These are phyloP conservation scores for Hymenoscyphus occultus DNA, from an alignment of 2,329 filamentous ascomycete species.

Conservation along the genomic window DNA sequence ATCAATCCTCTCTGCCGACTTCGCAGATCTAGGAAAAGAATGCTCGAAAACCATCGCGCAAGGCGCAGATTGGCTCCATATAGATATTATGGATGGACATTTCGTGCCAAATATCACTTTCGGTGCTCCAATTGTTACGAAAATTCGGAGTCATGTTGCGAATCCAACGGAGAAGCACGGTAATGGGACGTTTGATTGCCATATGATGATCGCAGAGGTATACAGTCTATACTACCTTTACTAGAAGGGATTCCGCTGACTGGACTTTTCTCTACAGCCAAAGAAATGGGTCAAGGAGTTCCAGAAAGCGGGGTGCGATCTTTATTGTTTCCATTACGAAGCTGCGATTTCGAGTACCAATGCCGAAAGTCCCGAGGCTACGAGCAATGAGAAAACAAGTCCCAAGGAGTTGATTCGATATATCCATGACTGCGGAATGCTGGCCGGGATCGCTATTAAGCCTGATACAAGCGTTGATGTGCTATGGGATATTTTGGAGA, in stretches of 20 bases:
- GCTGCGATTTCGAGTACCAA: conserved; percentile 81
- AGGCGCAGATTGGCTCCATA: conserved; percentile 68
- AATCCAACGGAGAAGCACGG: conserved; percentile 66
- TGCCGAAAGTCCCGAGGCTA: conserved; percentile 72
- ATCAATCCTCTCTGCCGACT: conserved; percentile 97
- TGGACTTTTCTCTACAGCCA: conserved; percentile 54
- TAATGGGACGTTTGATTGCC: conserved; percentile 95
- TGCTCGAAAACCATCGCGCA: conserved; percentile 82
- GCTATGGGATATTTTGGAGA: conserved; percentile 84
- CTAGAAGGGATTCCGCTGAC: background rate
- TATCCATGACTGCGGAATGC: conserved; percentile 84
- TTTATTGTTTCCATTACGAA: conserved; percentile 99
- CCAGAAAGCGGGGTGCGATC: conserved; percentile 86
- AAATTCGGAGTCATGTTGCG: conserved; percentile 84
- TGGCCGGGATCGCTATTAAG: conserved; percentile 94
- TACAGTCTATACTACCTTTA: background rate
- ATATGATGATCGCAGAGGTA: conserved; percentile 99
- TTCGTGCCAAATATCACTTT: conserved; percentile 99
- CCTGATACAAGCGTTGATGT: conserved; percentile 88
- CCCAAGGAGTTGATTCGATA: conserved; percentile 84
- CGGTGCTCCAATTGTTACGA: conserved; percentile 89
- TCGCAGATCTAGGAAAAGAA: conserved; percentile 80
- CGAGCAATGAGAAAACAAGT: conserved; percentile 68
- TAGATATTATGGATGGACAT: conserved; percentile 98
- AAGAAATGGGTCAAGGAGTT: conserved; percentile 99